Conservation (phyloP, 306 rosid species). For the Macrotyloma uniflorum region DNA sequence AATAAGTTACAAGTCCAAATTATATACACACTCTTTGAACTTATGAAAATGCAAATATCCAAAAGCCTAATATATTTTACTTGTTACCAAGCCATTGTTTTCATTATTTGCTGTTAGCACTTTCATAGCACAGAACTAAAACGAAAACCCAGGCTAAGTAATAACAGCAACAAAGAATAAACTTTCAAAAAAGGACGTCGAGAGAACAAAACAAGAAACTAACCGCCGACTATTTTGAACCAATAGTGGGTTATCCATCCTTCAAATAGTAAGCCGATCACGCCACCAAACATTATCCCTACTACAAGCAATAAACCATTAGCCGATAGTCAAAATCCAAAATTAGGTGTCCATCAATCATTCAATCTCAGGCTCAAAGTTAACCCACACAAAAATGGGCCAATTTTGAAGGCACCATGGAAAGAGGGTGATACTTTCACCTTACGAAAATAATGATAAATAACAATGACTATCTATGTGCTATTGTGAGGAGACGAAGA, state of each 20-base stretch:
- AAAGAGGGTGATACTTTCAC: slow-evolving; percentile 13
- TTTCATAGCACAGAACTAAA: background rate
- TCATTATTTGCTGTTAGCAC: background rate
- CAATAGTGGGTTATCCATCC: background rate
- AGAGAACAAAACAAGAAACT: background rate
- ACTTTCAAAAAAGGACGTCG: background rate
- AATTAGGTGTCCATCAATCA: background rate
- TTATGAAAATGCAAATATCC: too few species aligned
- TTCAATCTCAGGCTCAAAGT: slow-evolving; percentile 19
- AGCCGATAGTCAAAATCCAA: slow-evolving; percentile 5
- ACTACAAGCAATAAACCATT: background rate
- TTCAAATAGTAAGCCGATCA: background rate
- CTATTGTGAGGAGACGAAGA: slow-evolving; percentile 10
- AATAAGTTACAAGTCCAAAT: background rate
- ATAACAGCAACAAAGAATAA: background rate
- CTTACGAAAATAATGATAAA: background rate
- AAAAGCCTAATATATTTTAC: too few species aligned
- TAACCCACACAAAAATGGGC: background rate
- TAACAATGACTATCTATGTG: background rate
- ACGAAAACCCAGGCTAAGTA: background rate
- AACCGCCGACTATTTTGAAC: background rate
- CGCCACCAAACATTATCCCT: background rate
- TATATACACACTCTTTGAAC: too few species aligned
- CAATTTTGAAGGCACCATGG: background rate
- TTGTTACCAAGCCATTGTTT: background rate